Conservation (phyloP, 2,329 filamentous ascomycete species). For the Seiridium unicorne region DNA sequence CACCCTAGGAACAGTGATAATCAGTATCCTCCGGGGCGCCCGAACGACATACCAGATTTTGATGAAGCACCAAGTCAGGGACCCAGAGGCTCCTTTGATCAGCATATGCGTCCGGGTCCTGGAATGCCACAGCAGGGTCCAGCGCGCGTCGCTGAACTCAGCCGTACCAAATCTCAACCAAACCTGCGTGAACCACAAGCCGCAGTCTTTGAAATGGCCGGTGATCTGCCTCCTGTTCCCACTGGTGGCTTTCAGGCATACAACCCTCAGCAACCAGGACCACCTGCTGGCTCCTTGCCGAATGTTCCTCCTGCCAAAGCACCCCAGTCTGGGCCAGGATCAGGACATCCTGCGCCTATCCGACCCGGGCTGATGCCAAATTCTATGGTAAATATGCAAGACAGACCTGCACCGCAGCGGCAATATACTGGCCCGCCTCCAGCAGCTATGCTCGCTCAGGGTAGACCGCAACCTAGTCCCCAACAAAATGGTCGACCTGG, state of each 20-base stretch:
- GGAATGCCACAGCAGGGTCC: constrained; percentile 44
- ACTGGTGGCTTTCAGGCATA: constrained; percentile 30
- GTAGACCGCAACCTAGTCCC: constrained; percentile 34
- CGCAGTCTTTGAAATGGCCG: constrained; percentile 73
- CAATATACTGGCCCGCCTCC: constrained; percentile 48
- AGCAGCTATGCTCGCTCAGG: constrained; percentile 27
- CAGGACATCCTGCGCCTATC: constrained; percentile 61
- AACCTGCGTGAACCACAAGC: constrained; percentile 62
- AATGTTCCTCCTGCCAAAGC: constrained; percentile 23
- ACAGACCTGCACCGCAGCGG: constrained; percentile 57
- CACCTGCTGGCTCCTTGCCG: constrained; percentile 19
- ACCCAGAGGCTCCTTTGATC: constrained; percentile 45
- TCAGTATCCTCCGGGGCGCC: constrained; percentile 28
- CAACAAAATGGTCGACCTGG: constrained; percentile 26
- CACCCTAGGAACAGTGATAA: constrained; percentile 31
- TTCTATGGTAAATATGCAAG: constrained; percentile 53
- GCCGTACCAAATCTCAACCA: constrained; percentile 65
- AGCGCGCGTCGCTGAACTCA: constrained; percentile 52
- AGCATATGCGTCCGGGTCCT: constrained; percentile 38
- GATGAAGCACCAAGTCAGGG: constrained; percentile 34
- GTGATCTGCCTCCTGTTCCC: constrained; percentile 58
- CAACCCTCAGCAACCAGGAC: constrained; percentile 17
- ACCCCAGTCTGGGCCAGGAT: constrained; percentile 27
- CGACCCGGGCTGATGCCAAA: constrained; percentile 62
- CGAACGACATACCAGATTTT: constrained; percentile 40